Evolutionary conservation across 2,329 filamentous ascomycete species (phyloP).

Genomic region (Chaetomium sp.): DNA sequence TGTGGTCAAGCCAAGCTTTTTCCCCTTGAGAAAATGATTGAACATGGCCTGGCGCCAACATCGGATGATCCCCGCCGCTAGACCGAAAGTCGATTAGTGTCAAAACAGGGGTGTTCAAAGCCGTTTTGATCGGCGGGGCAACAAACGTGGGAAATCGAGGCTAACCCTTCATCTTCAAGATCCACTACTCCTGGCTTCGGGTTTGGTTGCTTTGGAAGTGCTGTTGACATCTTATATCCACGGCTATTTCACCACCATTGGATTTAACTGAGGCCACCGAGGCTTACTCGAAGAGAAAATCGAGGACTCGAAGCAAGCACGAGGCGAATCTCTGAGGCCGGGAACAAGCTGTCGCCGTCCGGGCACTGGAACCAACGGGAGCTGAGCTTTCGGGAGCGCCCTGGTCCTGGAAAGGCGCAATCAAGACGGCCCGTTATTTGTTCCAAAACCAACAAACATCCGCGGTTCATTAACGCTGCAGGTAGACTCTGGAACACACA

Average conservation of each 20-base stretch:
- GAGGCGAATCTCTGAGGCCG: too few relatives aligned
- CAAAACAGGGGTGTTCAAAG: neutral
- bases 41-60: neutral
- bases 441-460: neutral
- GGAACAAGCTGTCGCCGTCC: neutral
- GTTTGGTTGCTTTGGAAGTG: too few relatives aligned
- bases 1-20: conserved; percentile 8
- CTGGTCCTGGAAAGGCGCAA: neutral
- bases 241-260: too few relatives aligned
- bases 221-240: too few relatives aligned
- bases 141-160: too few relatives aligned
- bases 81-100: neutral
- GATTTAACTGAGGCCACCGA: too few relatives aligned
- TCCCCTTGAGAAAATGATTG: neutral
- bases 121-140: too few relatives aligned
- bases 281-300: too few relatives aligned
- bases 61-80: conserved; percentile 10
- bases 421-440: neutral
- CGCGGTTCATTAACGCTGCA: neutral
- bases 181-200: too few relatives aligned
- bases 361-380: neutral
- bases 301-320: too few relatives aligned
- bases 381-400: neutral
- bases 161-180: too few relatives aligned
- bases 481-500: too few relatives aligned